These are phyloP conservation scores for Cutaneotrichosporon mucoides DNA, from an alignment of 1,284 basidiomycete genomes.

Conservation along the genomic window DNA sequence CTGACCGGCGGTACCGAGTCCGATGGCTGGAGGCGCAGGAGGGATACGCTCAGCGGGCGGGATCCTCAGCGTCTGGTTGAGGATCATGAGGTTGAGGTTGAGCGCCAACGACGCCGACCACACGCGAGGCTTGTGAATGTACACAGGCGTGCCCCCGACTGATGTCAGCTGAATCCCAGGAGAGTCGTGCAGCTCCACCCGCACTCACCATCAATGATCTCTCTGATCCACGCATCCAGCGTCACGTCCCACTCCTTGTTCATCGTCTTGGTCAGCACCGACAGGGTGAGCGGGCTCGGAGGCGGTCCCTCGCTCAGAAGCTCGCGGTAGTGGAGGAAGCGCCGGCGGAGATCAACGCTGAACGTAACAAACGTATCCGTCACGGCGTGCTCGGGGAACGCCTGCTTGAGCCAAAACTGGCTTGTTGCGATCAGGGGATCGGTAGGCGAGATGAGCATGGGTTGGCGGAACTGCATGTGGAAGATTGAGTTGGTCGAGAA, in stretches of 20 bases:
- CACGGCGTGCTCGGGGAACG: slow-evolving; percentile 22
- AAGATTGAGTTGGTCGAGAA: slow-evolving; percentile 40
- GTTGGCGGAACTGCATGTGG: slow-evolving; percentile 41
- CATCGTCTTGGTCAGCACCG: slow-evolving; percentile 32
- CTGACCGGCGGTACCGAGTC: slow-evolving; percentile 10
- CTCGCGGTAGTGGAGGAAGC: slow-evolving; percentile 35
- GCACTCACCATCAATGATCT: slow-evolving; percentile 32
- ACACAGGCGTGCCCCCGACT: slow-evolving; percentile 26
- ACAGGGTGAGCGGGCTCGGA: slow-evolving; percentile 28
- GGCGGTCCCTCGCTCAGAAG: slow-evolving; percentile 23
- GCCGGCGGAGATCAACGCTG: slow-evolving; percentile 31
- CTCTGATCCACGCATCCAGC: slow-evolving; percentile 34
- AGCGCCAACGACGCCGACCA: slow-evolving; percentile 33
- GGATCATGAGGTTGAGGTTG: slow-evolving; percentile 37
- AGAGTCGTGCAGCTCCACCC: not conserved
- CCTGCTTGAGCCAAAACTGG: slow-evolving; percentile 27
- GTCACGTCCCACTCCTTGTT: slow-evolving; percentile 35
- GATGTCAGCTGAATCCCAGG: not conserved
- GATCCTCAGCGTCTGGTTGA: slow-evolving; percentile 37
- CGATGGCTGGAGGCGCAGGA: slow-evolving; percentile 8
- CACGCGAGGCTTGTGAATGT: slow-evolving; percentile 33
- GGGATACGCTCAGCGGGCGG: slow-evolving; percentile 29
- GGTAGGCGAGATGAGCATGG: slow-evolving; percentile 33
- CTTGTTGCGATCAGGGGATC: slow-evolving; percentile 31
- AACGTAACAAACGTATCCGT: slow-evolving; percentile 33